Percentiles rank a stretch among this genome's conserved stretches.
Conservation (phyloP, 768 basidiomycete genomes). For the Tremella yokohamensis region DNA sequence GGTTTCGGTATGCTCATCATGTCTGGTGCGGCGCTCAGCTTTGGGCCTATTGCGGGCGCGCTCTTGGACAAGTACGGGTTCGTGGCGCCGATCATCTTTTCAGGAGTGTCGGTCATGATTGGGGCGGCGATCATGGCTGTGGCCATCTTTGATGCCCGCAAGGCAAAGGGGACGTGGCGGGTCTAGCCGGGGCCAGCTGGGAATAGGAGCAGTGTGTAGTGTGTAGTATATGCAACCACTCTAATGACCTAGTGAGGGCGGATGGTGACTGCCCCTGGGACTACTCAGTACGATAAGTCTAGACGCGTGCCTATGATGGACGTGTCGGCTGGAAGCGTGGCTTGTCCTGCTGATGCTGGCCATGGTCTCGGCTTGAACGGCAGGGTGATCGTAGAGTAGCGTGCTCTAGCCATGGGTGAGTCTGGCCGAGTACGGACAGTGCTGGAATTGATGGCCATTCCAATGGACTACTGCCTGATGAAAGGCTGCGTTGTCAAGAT, state of each 20-base stretch:
- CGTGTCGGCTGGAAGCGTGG: too few relatives aligned
- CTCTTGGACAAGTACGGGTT: constrained; percentile 35
- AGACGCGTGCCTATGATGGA: background rate
- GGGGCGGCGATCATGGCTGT: constrained; percentile 15
- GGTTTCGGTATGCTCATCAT: constrained; percentile 37
- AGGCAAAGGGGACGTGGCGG: constrained; percentile 30
- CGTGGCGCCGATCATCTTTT: constrained; percentile 29
- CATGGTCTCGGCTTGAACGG: too few relatives aligned
- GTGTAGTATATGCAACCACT: background rate
- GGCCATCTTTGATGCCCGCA: constrained; percentile 2
- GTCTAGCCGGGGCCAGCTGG: constrained; percentile 9
- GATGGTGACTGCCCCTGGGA: background rate
- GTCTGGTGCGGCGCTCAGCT: constrained; percentile 36
- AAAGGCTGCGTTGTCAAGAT: too few relatives aligned
- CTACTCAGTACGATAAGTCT: background rate
- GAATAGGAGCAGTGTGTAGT: background rate
- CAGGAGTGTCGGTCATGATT: constrained; percentile 14
- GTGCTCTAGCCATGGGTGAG: too few relatives aligned
- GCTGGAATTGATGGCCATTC: too few relatives aligned
- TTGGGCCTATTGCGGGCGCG: constrained; percentile 47
- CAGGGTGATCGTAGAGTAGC: too few relatives aligned
- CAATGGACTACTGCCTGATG: too few relatives aligned
- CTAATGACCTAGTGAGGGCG: background rate
- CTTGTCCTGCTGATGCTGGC: too few relatives aligned
- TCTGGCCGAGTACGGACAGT: too few relatives aligned